phyloP scores from a whole-genome alignment of 139 green algal genomes.

The Nannochloris sp. region DNA sequence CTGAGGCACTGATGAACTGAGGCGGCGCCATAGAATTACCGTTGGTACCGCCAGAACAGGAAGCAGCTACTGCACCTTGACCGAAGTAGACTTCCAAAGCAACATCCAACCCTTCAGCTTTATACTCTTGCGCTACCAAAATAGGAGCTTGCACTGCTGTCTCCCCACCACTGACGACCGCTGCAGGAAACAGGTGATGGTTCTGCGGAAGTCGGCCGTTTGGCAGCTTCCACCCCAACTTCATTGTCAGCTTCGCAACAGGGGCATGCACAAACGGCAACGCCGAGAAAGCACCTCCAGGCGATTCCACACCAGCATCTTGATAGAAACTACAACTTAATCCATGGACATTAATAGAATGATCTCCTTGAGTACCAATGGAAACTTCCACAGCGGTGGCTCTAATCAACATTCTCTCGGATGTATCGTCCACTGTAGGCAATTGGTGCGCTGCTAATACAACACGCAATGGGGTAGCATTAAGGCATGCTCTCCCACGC shows the following conservation, averaged over 20 bases:
- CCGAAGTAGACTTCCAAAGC: constrained; percentile 13
- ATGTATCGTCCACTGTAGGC: constrained; percentile 14
- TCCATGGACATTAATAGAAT: constrained; percentile 16
- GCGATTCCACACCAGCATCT: constrained; percentile 16
- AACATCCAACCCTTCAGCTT: constrained; percentile 15
- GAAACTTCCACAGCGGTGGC: not conserved
- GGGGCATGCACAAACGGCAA: constrained; percentile 29
- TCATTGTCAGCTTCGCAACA: not conserved
- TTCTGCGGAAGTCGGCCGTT: constrained; percentile 27
- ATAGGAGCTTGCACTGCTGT: constrained; percentile 37
- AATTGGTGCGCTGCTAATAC: not conserved
- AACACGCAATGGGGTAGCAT: not conserved
- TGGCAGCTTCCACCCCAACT: constrained; percentile 33
- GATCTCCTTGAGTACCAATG: constrained; percentile 9
- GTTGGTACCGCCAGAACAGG: not conserved
- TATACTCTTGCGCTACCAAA: constrained; percentile 24
- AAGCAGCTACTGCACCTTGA: not conserved
- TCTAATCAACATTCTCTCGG: constrained; percentile 21
- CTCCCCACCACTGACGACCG: not conserved
- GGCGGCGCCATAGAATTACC: constrained; percentile 2
- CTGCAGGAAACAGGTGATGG: constrained; percentile 53
- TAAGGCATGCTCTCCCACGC: constrained; percentile 25
- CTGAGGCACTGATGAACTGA: too few relatives aligned
- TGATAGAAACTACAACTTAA: constrained; percentile 11
- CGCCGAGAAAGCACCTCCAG: constrained; percentile 27